phyloP scores from a whole-genome alignment of 371 early-diverging fungal species.

The Syncephalastrum sp. region DNA sequence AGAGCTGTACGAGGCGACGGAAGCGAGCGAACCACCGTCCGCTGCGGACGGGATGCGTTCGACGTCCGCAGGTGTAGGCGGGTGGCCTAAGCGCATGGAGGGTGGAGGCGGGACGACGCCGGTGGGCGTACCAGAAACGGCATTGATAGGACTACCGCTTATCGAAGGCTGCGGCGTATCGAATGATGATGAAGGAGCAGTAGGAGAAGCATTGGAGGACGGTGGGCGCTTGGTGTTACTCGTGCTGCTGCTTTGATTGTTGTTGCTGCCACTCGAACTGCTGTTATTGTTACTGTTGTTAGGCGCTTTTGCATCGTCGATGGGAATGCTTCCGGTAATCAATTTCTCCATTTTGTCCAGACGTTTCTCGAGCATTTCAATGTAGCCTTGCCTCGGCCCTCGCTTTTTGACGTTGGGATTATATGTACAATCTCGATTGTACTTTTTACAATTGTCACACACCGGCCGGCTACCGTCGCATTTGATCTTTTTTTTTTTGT shows the following conservation, averaged over 20 bases:
- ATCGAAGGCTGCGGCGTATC: background rate
- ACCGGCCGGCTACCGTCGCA: constrained; percentile 78
- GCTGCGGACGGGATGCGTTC: background rate
- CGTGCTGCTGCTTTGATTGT: constrained; percentile 6
- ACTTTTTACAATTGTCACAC: constrained; percentile 76
- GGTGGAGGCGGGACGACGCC: background rate
- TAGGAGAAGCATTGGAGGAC: background rate
- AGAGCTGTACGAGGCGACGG: background rate
- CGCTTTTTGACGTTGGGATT: constrained; percentile 73
- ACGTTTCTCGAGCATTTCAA: constrained; percentile 71
- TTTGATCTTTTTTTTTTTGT: constrained; percentile 47
- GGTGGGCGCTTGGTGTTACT: constrained; percentile 2
- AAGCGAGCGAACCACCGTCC: background rate
- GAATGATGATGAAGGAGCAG: constrained; percentile 1
- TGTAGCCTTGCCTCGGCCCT: constrained; percentile 79
- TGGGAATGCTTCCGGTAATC: constrained; percentile 24
- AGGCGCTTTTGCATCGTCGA: background rate
- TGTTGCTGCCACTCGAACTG: constrained; percentile 3
- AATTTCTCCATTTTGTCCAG: constrained; percentile 72
- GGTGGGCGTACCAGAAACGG: background rate
- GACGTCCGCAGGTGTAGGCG: background rate
- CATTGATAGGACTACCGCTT: constrained; percentile 3
- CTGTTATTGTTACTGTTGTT: background rate
- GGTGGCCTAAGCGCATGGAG: background rate
- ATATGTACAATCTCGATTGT: constrained; percentile 66